These are phyloP conservation scores for Dactylonectria estremocensis DNA, from an alignment of 2,329 filamentous ascomycete species.

Conservation along the genomic window DNA sequence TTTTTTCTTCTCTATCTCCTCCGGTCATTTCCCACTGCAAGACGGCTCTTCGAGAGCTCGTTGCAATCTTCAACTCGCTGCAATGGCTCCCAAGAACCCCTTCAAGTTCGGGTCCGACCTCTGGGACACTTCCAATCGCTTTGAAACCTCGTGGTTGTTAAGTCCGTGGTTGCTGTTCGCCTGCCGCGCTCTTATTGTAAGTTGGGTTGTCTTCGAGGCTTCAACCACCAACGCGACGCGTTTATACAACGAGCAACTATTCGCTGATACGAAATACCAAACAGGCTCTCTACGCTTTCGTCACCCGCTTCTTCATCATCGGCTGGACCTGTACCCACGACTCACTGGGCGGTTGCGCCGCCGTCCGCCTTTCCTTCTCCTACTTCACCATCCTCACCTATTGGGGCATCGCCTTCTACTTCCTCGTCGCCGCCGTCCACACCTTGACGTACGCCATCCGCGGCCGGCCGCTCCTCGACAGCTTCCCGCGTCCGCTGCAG, in stretches of 20 bases:
- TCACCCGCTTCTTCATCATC: conserved; percentile 78
- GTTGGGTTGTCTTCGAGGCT: conserved; percentile 45
- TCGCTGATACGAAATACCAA: not conserved
- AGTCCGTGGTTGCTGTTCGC: conserved; percentile 73
- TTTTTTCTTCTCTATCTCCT: conserved; percentile 7
- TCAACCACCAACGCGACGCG: not conserved
- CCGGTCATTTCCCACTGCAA: not conserved
- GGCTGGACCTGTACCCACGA: conserved; percentile 73
- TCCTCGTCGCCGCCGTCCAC: conserved; percentile 76
- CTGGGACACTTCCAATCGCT: conserved; percentile 75
- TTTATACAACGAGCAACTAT: not conserved
- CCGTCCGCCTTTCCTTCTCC: conserved; percentile 74
- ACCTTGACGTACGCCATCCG: conserved; percentile 75
- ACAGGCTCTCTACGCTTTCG: conserved; percentile 78
- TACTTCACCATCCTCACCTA: conserved; percentile 88
- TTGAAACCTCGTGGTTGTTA: conserved; percentile 88
- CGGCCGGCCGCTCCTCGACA: conserved; percentile 69
- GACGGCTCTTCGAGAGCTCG: conserved; percentile 18
- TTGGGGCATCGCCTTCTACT: conserved; percentile 89
- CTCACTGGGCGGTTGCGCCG: conserved; percentile 58
- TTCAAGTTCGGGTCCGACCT: conserved; percentile 59
- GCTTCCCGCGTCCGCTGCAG: conserved; percentile 74
- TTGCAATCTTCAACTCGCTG: conserved; percentile 6
- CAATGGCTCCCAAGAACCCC: conserved; percentile 45
- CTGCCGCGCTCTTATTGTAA: conserved; percentile 69